phyloP scores from a whole-genome alignment of 495 filamentous ascomycete genomes.

The Parathielavia appendiculata region DNA sequence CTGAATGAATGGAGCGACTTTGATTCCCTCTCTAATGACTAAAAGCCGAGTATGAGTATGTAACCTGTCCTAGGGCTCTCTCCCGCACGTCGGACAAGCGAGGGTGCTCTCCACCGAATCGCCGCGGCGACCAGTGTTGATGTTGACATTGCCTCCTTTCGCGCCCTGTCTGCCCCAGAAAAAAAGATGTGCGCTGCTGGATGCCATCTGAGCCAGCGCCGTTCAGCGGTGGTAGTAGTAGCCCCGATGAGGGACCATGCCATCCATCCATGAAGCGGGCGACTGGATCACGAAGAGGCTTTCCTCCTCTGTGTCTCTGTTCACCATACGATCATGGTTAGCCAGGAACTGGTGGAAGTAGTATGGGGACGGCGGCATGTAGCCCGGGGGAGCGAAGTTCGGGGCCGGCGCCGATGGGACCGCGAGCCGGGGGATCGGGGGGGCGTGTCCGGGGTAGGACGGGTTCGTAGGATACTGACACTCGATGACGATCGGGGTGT shows the following conservation, averaged over 20 bases:
- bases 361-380: not conserved
- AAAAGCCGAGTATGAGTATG: constrained; percentile 1
- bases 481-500: not conserved
- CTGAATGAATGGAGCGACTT: constrained; percentile 5
- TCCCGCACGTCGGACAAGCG: constrained; percentile 1
- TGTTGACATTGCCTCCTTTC: not conserved
- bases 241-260: not conserved
- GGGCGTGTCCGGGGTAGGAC: not conserved
- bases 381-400: not conserved
- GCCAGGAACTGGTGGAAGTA: constrained; percentile 2
- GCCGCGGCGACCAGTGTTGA: not conserved
- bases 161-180: not conserved
- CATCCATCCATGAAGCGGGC: not conserved
- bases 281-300: constrained; percentile 6
- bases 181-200: not conserved
- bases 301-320: not conserved
- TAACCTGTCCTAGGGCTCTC: not conserved
- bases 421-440: not conserved
- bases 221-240: not conserved
- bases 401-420: not conserved
- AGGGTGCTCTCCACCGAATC: not conserved
- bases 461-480: constrained; percentile 9
- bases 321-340: constrained; percentile 9
- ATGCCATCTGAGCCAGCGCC: not conserved
- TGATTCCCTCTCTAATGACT: not conserved